A percentile compares a stretch with the other conserved stretches of the same genome.
Conservation (phyloP, 2,329 filamentous ascomycete genomes). For the Colletotrichum kahawae region DNA sequence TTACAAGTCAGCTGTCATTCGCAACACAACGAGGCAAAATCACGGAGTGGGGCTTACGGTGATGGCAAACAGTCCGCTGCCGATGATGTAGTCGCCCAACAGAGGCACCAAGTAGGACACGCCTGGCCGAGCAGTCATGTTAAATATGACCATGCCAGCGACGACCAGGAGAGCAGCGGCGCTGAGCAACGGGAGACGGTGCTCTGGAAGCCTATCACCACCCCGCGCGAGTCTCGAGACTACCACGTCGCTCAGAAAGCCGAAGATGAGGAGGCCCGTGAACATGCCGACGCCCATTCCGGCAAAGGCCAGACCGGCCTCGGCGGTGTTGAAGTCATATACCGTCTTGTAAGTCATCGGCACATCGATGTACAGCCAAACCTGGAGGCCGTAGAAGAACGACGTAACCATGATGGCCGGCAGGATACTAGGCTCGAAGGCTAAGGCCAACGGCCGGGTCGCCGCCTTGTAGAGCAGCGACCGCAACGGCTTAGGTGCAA, state of each 20-base stretch:
- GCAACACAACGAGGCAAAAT: neutral
- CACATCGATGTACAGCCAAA: conserved; percentile 9
- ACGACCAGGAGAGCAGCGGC: neutral
- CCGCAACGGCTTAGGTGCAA: neutral
- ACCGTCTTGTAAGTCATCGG: conserved; percentile 6
- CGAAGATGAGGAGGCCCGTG: conserved; percentile 1
- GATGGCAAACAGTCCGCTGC: neutral
- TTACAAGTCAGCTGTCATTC: neutral
- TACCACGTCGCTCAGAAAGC: conserved; percentile 1
- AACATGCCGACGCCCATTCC: neutral
- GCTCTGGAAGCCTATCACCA: neutral
- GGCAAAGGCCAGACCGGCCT: neutral
- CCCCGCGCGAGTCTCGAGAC: neutral
- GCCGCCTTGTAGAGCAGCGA: neutral
- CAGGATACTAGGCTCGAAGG: neutral
- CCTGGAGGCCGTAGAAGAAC: conserved; percentile 14
- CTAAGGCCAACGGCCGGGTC: neutral
- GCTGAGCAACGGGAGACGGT: conserved; percentile 1
- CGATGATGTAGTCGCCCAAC: neutral
- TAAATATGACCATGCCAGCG: neutral
- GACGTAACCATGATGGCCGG: neutral
- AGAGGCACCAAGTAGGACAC: neutral
- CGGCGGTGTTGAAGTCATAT: neutral
- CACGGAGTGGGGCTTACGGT: neutral
- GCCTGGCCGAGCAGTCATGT: neutral